These are phyloP conservation scores for Glebionis coronaria DNA, from an alignment of 129 eudicot genomes.

Conservation along the genomic window DNA sequence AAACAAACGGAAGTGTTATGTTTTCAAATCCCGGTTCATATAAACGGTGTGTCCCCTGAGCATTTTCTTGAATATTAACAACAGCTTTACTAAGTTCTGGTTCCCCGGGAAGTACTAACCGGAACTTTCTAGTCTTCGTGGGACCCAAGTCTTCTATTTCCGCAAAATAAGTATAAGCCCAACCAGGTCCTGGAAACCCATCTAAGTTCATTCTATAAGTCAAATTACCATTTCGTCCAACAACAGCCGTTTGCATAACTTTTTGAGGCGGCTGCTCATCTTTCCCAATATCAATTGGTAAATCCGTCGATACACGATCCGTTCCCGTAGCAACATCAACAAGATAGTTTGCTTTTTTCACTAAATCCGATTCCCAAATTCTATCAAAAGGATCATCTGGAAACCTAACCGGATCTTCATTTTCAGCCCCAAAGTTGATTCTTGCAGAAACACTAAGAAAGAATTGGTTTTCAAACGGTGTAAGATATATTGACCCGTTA, in stretches of 20 bases:
- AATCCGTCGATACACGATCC: slow-evolving; percentile 58
- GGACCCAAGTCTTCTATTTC: slow-evolving; percentile 74
- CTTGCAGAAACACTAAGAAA: slow-evolving; percentile 91
- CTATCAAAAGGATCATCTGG: slow-evolving; percentile 98
- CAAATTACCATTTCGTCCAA: slow-evolving; percentile 77
- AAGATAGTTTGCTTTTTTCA: slow-evolving; percentile 84
- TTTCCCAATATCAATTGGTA: slow-evolving; percentile 51
- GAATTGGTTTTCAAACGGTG: slow-evolving; percentile 69
- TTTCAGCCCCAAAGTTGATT: slow-evolving; percentile 86
- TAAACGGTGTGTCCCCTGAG: slow-evolving; percentile 70
- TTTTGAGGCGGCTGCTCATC: slow-evolving; percentile 80
- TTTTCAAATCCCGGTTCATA: slow-evolving; percentile 84
- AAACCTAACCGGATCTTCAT: slow-evolving; percentile 82
- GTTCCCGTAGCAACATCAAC: slow-evolving; percentile 98
- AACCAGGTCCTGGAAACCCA: slow-evolving; percentile 92
- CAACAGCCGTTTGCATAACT: slow-evolving; percentile 98
- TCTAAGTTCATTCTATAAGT: slow-evolving; percentile 89
- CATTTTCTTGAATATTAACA: slow-evolving; percentile 90
- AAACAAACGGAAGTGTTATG: slow-evolving; percentile 77
- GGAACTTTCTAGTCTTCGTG: slow-evolving; percentile 55
- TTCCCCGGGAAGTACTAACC: slow-evolving; percentile 56
- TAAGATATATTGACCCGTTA: slow-evolving; percentile 76
- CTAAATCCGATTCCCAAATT: slow-evolving; percentile 83
- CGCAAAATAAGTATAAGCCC: slow-evolving; percentile 92
- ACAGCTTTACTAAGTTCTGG: slow-evolving; percentile 62